Percentiles rank a stretch among this genome's conserved stretches.
Conservation (phyloP, 371 early-diverging fungal genomes). For the Apophysomyces ossiformis region DNA sequence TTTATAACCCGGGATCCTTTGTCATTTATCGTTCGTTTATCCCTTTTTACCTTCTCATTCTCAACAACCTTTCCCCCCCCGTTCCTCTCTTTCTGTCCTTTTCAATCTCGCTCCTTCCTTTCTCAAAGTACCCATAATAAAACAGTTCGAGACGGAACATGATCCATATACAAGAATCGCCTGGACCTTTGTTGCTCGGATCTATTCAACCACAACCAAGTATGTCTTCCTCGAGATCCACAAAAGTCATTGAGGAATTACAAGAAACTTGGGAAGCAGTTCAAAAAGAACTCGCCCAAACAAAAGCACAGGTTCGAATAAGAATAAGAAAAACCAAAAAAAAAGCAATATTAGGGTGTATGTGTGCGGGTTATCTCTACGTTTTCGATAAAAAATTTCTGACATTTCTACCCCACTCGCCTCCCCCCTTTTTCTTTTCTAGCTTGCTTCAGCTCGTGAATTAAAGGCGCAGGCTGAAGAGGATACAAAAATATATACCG, state of each 20-base stretch:
- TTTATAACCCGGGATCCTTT: not conserved
- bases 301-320: conserved; percentile 22
- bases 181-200: not conserved
- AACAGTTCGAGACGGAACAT: not conserved
- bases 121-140: not conserved
- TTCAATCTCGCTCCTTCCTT: not conserved
- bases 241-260: conserved; percentile 29
- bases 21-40: not conserved
- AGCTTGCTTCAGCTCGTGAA: conserved; percentile 36
- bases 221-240: conserved; percentile 23
- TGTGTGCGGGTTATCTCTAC: no score
- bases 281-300: conserved; percentile 21
- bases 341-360: not conserved
- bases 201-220: conserved; percentile 14
- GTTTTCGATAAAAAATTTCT: no score
- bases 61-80: conserved; percentile 5
- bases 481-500: conserved; percentile 38
- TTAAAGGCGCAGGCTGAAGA: conserved; percentile 30
- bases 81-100: conserved; percentile 1
- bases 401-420: no score
- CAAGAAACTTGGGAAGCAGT: conserved; percentile 20
- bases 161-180: conserved; percentile 11
- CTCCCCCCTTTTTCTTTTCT: not conserved
- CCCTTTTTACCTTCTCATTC: conserved; percentile 7
- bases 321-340: not conserved